Conservation (phyloP, 1,139 yeast species). For the Nakaseomyces glabratus region DNA sequence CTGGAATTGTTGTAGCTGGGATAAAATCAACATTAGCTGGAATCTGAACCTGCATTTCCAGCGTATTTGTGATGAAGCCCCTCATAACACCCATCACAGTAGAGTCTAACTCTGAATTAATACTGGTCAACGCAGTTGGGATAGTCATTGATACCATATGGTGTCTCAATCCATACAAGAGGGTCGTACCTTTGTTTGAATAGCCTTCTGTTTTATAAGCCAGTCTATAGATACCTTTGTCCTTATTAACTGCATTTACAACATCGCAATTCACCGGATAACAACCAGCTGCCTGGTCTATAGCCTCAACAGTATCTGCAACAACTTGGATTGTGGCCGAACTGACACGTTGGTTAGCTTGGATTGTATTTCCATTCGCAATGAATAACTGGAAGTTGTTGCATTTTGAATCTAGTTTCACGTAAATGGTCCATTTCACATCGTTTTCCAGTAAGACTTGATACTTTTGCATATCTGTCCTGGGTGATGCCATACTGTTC, state of each 20-base stretch:
- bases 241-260: constrained; percentile 23
- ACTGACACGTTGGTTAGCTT: constrained; percentile 33
- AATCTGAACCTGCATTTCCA: constrained; percentile 40
- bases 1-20: constrained; percentile 49
- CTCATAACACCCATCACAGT: constrained; percentile 62
- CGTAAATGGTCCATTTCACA: constrained; percentile 42
- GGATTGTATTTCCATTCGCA: constrained; percentile 45
- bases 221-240: constrained; percentile 33
- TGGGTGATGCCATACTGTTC: constrained; percentile 25
- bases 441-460: constrained; percentile 34
- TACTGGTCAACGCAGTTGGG: constrained; percentile 16
- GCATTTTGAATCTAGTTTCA: constrained; percentile 33
- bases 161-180: constrained; percentile 59
- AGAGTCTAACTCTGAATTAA: constrained; percentile 46
- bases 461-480: constrained; percentile 36
- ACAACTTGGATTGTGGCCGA: constrained; percentile 33
- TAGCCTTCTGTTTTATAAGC: constrained; percentile 33
- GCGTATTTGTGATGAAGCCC: constrained; percentile 44
- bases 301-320: constrained; percentile 33
- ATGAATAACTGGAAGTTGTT: constrained; percentile 34
- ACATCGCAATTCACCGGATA: constrained; percentile 33
- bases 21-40: constrained; percentile 47
- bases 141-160: constrained; percentile 44
- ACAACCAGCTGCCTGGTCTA: constrained; percentile 48
- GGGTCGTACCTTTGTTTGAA: constrained; percentile 30